Percentiles rank a stretch among this genome's conserved stretches.
Evolutionary conservation across 495 filamentous ascomycete species (phyloP).

Genomic region (Tuber brumale): DNA sequence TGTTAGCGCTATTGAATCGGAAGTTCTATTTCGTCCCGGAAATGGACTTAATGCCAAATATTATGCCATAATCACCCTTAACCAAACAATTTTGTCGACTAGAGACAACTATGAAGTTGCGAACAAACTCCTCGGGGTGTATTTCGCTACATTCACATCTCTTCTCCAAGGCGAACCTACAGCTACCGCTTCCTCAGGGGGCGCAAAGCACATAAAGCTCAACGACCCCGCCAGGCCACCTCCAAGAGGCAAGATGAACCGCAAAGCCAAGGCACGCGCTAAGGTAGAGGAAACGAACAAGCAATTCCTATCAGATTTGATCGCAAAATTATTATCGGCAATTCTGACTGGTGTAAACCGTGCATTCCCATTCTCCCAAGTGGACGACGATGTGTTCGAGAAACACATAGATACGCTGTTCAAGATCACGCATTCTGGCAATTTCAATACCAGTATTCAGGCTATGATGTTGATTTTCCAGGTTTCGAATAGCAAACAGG

Average conservation of each 20-base stretch:
- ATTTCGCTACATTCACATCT: constrained; percentile 76
- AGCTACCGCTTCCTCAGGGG: neutral
- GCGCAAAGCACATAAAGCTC: constrained; percentile 28
- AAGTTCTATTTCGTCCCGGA: constrained; percentile 77
- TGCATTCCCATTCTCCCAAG: constrained; percentile 82
- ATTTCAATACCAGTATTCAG: constrained; percentile 97
- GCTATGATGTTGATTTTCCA: constrained; percentile 95
- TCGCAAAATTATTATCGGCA: constrained; percentile 83
- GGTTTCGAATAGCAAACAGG: constrained; percentile 69
- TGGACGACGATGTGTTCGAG: constrained; percentile 52
- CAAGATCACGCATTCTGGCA: constrained; percentile 90
- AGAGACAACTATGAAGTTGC: constrained; percentile 73
- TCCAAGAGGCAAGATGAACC: constrained; percentile 38
- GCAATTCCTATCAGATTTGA: constrained; percentile 58
- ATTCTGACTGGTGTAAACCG: constrained; percentile 91
- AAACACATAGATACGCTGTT: constrained; percentile 90
- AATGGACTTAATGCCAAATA: constrained; percentile 86
- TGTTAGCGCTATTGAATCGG: constrained; percentile 72
- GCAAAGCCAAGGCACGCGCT: constrained; percentile 36
- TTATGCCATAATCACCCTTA: constrained; percentile 90
- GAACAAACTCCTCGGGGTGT: constrained; percentile 73
- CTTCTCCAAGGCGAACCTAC: constrained; percentile 56
- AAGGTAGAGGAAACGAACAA: constrained; percentile 53
- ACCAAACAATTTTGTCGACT: constrained; percentile 82
- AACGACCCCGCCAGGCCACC: constrained; percentile 31